Percentiles rank a stretch among this genome's conserved stretches.
Conservation (phyloP, 441 rosid species). For the Populus trichocarpa region DNA sequence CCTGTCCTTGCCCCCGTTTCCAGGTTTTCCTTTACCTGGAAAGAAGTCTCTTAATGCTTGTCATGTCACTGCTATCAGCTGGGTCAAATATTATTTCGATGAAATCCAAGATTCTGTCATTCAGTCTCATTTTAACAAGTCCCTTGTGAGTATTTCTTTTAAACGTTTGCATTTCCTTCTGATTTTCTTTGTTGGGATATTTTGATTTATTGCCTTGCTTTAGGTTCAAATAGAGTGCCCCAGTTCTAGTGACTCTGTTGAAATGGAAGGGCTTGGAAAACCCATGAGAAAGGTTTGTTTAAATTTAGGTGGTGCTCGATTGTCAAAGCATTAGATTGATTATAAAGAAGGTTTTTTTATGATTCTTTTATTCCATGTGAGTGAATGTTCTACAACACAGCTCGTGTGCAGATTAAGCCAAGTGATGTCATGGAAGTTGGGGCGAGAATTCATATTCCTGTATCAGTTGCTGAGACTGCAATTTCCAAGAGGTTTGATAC, state of each 20-base stretch:
- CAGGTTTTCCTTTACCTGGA: conserved; percentile 55
- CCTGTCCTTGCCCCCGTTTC: conserved; percentile 77
- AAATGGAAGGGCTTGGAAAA: conserved; percentile 29
- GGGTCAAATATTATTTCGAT: conserved; percentile 77
- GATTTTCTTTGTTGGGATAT: not conserved
- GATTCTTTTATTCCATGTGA: conserved; percentile 4
- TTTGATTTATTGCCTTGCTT: conserved; percentile 8
- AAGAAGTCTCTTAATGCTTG: conserved; percentile 27
- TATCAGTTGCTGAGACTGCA: conserved; percentile 65
- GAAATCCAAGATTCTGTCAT: conserved; percentile 52
- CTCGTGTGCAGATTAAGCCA: conserved; percentile 59
- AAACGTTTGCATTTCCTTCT: not conserved
- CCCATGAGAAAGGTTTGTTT: conserved; percentile 48
- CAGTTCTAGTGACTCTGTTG: conserved; percentile 17
- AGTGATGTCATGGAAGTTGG: conserved; percentile 67
- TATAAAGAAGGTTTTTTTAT: too few relatives aligned
- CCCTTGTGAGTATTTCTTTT: conserved; percentile 51
- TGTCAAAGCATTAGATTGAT: not conserved
- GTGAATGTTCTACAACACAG: conserved; percentile 36
- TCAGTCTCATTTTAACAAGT: conserved; percentile 79
- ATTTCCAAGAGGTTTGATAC: conserved; percentile 73
- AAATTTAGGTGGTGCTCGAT: not conserved
- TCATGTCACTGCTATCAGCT: conserved; percentile 71
- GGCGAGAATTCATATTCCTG: conserved; percentile 57
- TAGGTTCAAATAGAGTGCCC: conserved; percentile 59